These are phyloP conservation scores for Zea mays DNA, from an alignment of 176 grass and related monocot species.

Conservation along the genomic window Zm-B73-REFERENCE-NAM-5.0 NC_050099.1:182583501-182584000, in stretches of 20 bases:
- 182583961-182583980: too few relatives aligned
- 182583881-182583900: too few relatives aligned
- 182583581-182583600: not conserved
- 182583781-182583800: not conserved
- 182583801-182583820: not conserved
- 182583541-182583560: not conserved
- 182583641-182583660: slow-evolving; percentile 54
- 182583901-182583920: too few relatives aligned
- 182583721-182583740: slow-evolving; percentile 76
- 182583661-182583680: slow-evolving; percentile 41
- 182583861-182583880: not conserved
- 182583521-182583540: not conserved
- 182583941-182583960: too few relatives aligned
- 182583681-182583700: slow-evolving; percentile 33
- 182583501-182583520: slow-evolving; percentile 14
- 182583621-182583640: slow-evolving; percentile 70
- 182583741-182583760: not conserved
- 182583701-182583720: slow-evolving; percentile 47
- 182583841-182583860: not conserved
- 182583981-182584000: too few relatives aligned
- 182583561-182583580: not conserved
- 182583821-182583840: not conserved
- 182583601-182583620: slow-evolving; percentile 33
- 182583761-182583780: slow-evolving; percentile 12
- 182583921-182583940: too few relatives aligned